Percentiles rank a stretch among this genome's conserved stretches.
Conservation (phyloP, 2,329 filamentous ascomycete species). For the Talaromyces sp. region DNA sequence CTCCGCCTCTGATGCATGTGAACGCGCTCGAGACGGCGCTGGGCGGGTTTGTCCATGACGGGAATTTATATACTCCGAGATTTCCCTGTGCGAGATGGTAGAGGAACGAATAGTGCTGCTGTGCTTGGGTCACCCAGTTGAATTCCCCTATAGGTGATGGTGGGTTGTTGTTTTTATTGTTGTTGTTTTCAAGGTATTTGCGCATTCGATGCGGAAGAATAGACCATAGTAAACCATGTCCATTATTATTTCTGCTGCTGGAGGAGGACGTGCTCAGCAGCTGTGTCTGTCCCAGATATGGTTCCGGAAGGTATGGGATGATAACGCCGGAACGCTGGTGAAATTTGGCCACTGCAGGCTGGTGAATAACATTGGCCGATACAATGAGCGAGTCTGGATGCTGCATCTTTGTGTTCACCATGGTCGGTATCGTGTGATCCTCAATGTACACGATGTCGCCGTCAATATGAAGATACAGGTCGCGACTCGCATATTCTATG, state of each 20-base stretch:
- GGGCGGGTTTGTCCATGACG: conserved; percentile 44
- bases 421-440: conserved; percentile 47
- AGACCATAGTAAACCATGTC: conserved; percentile 27
- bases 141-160: conserved; percentile 34
- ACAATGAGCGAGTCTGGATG: conserved; percentile 50
- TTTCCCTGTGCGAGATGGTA: conserved; percentile 48
- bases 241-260: not conserved
- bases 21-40: conserved; percentile 53
- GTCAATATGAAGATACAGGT: conserved; percentile 41
- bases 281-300: conserved; percentile 5
- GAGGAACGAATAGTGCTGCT: conserved; percentile 43
- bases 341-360: conserved; percentile 50
- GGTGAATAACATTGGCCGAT: conserved; percentile 55
- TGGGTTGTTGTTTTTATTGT: not conserved
- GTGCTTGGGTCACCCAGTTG: conserved; percentile 45
- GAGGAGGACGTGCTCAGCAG: not conserved
- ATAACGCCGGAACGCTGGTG: conserved; percentile 53
- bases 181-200: not conserved
- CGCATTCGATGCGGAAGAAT: conserved; percentile 31
- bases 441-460: conserved; percentile 41
- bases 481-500: conserved; percentile 19
- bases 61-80: conserved; percentile 47
- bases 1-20: conserved; percentile 50
- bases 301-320: conserved; percentile 41
- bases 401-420: conserved; percentile 50